Base-by-base conservation (phyloP, 768 basidiomycete genomes). In the Obba rivulosa region DNA sequence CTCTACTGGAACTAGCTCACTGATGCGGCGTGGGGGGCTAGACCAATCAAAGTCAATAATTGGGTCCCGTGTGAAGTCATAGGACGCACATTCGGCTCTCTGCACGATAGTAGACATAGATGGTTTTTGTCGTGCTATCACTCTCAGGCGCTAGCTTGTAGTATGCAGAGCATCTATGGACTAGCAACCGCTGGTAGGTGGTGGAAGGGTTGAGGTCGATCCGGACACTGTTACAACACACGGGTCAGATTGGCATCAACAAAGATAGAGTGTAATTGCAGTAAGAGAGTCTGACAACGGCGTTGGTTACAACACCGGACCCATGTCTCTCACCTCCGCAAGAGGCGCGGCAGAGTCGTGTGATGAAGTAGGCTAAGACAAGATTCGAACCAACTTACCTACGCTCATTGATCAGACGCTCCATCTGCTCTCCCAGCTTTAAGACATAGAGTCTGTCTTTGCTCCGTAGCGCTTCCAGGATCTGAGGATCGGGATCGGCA, bases 371-470 rank as follows among this genome's bases (percentile, higher is more conserved):
- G 24, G 35, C 22, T 28, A 48, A 24, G 28, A 51, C 35, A 39
- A 49, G 46, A 48, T 46, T 45, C 49, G 52, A 48, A 41, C 35
- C 31, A 21, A 75, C 83, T 49, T 53, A 86, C 88, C 77, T 80
- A 58, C 75, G 79, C 63, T 90, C 88, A 51, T 68, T 76, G 59
- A 92, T 87, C 62, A 92, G 75, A 43, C 69, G 67, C 69, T 92
- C 90, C 79, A 92, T 87, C 55, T 72, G 74, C 70, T 92, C 91
- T 50, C 87, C 90, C n/a, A 92, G 77, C 72, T 87, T 91, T 59
- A 92, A 71, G 41, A 92, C 88, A 65, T 83, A 92, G 53, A 92
- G 75, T 62, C 90, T 77, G 66, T 92, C 90, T 71, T 92, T 92
- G 75, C 83, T 31, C 66, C 75, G 80, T 54, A 92, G 84, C 18